Evolutionary conservation across 768 basidiomycete genomes (phyloP).

Genomic region (Pholiota microspora): DNA sequence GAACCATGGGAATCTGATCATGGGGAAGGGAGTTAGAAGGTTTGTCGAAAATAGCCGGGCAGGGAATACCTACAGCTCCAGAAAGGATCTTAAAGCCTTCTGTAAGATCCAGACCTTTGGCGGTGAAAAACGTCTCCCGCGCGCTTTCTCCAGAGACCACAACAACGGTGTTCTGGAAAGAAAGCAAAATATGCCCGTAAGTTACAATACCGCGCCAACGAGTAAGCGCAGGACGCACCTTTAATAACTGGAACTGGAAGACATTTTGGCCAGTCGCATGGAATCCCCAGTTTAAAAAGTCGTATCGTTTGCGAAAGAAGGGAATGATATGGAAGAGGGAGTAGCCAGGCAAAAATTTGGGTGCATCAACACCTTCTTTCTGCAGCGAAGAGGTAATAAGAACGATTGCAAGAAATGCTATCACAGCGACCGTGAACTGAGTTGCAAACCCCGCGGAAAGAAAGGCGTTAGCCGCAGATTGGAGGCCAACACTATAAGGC

Average conservation of each 20-base stretch:
- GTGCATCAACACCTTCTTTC: constrained; percentile 48
- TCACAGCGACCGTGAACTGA: constrained; percentile 46
- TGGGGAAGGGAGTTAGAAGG: constrained; percentile 18
- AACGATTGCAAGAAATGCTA: constrained; percentile 46
- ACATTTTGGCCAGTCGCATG: constrained; percentile 60
- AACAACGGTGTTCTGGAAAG: constrained; percentile 63
- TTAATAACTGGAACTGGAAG: constrained; percentile 69
- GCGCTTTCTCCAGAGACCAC: constrained; percentile 75
- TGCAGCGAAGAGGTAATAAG: constrained; percentile 43
- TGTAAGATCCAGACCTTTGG: constrained; percentile 70
- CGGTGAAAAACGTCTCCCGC: constrained; percentile 65
- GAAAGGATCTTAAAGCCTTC: constrained; percentile 81
- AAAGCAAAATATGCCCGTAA: constrained; percentile 7
- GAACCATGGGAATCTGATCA: constrained; percentile 69
- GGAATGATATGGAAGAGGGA: constrained; percentile 57
- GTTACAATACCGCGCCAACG: constrained; percentile 7
- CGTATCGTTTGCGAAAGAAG: constrained; percentile 69
- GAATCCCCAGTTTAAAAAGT: constrained; percentile 74
- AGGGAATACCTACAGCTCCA: constrained; percentile 58
- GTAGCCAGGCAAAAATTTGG: constrained; percentile 56
- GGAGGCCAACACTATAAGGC: constrained; percentile 51
- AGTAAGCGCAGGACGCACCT: constrained; percentile 40
- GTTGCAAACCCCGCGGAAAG: constrained; percentile 49
- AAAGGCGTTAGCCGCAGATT: constrained; percentile 46
- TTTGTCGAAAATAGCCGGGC: constrained; percentile 14